These are phyloP conservation scores for Terfezia claveryi DNA, from an alignment of 495 filamentous ascomycete genomes.

Conservation along the genomic window DNA sequence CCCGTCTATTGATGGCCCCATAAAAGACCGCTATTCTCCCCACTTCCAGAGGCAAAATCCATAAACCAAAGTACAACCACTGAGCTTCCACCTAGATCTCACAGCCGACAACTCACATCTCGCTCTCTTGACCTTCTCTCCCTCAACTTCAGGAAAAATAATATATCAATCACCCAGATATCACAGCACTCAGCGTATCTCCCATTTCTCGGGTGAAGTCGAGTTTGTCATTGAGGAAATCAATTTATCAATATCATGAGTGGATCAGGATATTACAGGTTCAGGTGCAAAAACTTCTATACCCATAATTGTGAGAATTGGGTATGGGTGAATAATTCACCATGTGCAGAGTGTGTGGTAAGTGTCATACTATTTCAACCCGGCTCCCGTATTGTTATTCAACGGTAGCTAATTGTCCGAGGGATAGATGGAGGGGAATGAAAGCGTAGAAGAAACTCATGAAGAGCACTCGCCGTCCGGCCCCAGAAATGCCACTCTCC, in stretches of 20 bases:
- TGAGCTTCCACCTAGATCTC: no score
- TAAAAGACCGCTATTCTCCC: no score
- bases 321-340: slow-evolving; percentile 37
- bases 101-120: neutral
- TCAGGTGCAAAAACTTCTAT: slow-evolving; percentile 38
- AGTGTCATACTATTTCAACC: slow-evolving; percentile 8
- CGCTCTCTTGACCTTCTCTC: neutral
- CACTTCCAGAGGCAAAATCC: no score
- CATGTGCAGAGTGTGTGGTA: slow-evolving; percentile 36
- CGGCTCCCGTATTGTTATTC: neutral
- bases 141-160: neutral
- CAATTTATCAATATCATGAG: slow-evolving; percentile 19
- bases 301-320: slow-evolving; percentile 37
- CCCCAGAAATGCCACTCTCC: no score
- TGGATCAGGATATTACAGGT: slow-evolving; percentile 37
- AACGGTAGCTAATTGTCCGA: no score
- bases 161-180: neutral
- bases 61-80: no score
- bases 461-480: no score
- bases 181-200: neutral
- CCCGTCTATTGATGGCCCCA: no score
- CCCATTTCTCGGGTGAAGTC: neutral
- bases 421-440: no score
- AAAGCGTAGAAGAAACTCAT: no score
- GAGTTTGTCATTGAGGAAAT: neutral